Base-by-base conservation (phyloP, 768 basidiomycete genomes). In the Trichaptum fuscoviolaceum region DNA sequence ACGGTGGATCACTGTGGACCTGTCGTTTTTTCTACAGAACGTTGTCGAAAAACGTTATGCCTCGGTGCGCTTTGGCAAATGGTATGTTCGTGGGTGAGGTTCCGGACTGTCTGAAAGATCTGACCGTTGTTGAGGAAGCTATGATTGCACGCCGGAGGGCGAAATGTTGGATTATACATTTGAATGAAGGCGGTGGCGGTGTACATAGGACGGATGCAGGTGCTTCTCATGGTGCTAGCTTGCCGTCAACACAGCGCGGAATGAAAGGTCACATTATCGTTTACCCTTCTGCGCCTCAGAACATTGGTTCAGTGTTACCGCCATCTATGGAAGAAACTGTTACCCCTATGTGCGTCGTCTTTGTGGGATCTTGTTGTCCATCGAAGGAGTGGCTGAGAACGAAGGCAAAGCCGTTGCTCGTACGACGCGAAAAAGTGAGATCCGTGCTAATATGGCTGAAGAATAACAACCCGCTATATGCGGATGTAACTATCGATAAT, bases 201-300 rank as follows among this genome's bases (percentile, higher is more conserved):
- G 1, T 52, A 26, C 23, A 42, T 1, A 34, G 30, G 12, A 68
- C 74, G 1, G 65, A 66, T 36, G 57, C 26, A 12, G 64, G 35
- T 23, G 52, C 36, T 12, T 65, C 35, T 27, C 25, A 63, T 15
- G 59, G 18, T n/a, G 7, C n/a, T 57, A 9, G 26, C 60, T 62
- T n/a, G 12, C 64, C 65, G n/a, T 60, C 24, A 10, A 63, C 18
- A 17, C 79, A 83, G 64, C 62, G 76, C 1, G 80, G 75, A 0
- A 18, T 81, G 9, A 70, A 71, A 63, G 82, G 82, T 0, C 75
- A 82, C 68, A 70, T 80, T 7, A 79, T 83, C 24, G 73, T 81
- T 1, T 79, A 77, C 70, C 81, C 79, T 1, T 80, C 82, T 64
- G 57, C 69, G 4, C 75, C 78, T 1, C 70, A 72, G 1, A 59